Conservation (phyloP, 768 basidiomycete species). For the Mycena maculata region DNA sequence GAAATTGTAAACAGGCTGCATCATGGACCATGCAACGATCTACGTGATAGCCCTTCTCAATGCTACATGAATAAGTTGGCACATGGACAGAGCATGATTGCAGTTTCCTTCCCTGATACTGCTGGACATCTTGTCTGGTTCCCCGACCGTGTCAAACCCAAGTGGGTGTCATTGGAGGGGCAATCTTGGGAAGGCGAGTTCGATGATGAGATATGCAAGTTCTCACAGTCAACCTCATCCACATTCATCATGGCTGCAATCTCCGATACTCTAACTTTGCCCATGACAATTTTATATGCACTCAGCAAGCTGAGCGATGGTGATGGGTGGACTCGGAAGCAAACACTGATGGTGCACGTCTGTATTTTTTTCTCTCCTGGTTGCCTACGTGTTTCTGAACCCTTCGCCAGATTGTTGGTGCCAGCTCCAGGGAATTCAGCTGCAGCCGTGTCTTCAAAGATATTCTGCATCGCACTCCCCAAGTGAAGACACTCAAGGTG, state of each 20-base stretch:
- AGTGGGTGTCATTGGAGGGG: constrained; percentile 24
- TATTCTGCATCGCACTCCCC: constrained; percentile 23
- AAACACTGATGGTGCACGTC: constrained; percentile 19
- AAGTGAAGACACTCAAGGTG: constrained; percentile 27
- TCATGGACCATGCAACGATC: constrained; percentile 17
- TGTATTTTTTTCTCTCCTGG: constrained; percentile 18
- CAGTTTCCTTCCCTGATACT: constrained; percentile 6
- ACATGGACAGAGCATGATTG: constrained; percentile 18
- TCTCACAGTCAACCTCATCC: constrained; percentile 10
- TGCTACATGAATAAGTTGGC: constrained; percentile 22
- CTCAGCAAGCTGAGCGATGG: constrained; percentile 20
- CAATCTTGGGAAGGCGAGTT: too few relatives aligned
- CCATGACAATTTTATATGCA: constrained; percentile 27
- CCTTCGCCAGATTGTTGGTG: constrained; percentile 20
- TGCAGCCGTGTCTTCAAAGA: constrained; percentile 23
- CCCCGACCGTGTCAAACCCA: constrained; percentile 14
- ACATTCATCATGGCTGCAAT: constrained; percentile 14
- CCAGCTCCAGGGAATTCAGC: too few relatives aligned
- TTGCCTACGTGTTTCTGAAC: constrained; percentile 20
- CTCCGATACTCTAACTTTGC: constrained; percentile 22
- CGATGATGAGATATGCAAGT: constrained; percentile 19
- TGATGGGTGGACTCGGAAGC: constrained; percentile 24
- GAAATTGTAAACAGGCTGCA: constrained; percentile 21
- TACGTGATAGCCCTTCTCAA: constrained; percentile 20
- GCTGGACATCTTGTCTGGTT: constrained; percentile 16